These are phyloP conservation scores for Musa balbisiana DNA, from an alignment of 202 grass and related monocot genomes.

Conservation along the genomic window DNA sequence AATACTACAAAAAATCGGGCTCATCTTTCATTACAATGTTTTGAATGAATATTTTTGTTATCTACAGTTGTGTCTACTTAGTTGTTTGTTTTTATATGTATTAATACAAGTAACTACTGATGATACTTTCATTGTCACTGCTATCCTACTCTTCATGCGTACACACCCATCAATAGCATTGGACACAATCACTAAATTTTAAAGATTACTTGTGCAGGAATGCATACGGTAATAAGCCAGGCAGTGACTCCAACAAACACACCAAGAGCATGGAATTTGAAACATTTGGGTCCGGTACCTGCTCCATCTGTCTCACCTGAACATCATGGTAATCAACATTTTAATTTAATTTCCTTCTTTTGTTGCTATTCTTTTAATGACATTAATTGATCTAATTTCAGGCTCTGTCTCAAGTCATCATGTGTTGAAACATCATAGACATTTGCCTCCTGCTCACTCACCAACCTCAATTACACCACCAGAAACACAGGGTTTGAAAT, in stretches of 20 bases:
- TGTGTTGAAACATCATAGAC: conserved; percentile 37
- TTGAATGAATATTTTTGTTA: background rate
- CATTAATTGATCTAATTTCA: conserved; percentile 5
- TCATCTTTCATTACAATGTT: background rate
- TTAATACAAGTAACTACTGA: background rate
- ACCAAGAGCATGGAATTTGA: background rate
- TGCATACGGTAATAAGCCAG: background rate
- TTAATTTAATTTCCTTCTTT: background rate
- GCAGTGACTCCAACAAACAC: conserved; percentile 2
- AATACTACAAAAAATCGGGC: background rate
- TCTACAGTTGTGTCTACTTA: background rate
- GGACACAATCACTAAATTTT: background rate
- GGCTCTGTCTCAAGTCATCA: conserved; percentile 26
- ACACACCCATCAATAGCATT: background rate
- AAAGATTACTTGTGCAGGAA: background rate
- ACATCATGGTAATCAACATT: conserved; percentile 36
- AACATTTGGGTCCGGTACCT: conserved; percentile 28
- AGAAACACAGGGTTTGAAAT: conserved; percentile 43
- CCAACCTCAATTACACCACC: conserved; percentile 36
- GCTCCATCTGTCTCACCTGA: conserved; percentile 34
- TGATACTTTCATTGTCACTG: background rate
- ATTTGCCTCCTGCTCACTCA: conserved; percentile 25
- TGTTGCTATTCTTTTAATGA: background rate
- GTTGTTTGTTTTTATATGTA: background rate
- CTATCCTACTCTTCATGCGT: background rate